Percentiles rank a stretch among this genome's conserved stretches.
Conservation (phyloP, 139 green algal genomes). For the Chlamydomonas sp. region DNA sequence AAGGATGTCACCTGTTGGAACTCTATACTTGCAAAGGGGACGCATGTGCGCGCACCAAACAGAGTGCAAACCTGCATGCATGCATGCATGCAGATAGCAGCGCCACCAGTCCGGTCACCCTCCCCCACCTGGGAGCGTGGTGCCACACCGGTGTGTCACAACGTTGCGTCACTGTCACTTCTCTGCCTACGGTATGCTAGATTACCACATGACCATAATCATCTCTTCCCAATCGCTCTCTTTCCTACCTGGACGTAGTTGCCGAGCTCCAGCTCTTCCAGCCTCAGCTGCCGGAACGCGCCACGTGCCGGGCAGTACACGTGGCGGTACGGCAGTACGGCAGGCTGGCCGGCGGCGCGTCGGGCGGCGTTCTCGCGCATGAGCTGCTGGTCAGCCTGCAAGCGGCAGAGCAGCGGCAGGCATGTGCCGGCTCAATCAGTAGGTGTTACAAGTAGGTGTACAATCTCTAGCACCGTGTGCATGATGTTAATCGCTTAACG, state of each 20-base stretch:
- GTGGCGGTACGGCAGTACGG: conserved; percentile 78
- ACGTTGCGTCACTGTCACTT: too few relatives aligned
- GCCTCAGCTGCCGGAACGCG: conserved; percentile 84
- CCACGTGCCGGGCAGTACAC: conserved; percentile 87
- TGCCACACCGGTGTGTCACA: background rate
- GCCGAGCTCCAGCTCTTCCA: conserved; percentile 66
- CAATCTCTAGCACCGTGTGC: conserved; percentile 56
- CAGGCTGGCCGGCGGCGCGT: conserved; percentile 37
- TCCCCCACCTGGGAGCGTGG: background rate
- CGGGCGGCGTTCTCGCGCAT: conserved; percentile 51
- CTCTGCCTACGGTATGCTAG: background rate
- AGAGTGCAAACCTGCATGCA: too few relatives aligned
- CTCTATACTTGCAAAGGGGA: too few relatives aligned
- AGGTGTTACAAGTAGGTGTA: too few relatives aligned
- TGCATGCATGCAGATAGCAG: too few relatives aligned
- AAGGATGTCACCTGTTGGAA: too few relatives aligned
- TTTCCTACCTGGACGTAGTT: conserved; percentile 47
- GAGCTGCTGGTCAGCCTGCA: conserved; percentile 17
- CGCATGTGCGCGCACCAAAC: too few relatives aligned
- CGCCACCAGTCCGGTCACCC: too few relatives aligned
- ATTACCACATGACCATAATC: background rate
- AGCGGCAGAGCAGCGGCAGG: too few relatives aligned
- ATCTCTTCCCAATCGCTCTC: background rate
- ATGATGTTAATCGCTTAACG: too few relatives aligned
- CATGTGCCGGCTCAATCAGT: too few relatives aligned